Base-by-base conservation (phyloP, 768 basidiomycete genomes). In the Naganishia kalamii region DNA sequence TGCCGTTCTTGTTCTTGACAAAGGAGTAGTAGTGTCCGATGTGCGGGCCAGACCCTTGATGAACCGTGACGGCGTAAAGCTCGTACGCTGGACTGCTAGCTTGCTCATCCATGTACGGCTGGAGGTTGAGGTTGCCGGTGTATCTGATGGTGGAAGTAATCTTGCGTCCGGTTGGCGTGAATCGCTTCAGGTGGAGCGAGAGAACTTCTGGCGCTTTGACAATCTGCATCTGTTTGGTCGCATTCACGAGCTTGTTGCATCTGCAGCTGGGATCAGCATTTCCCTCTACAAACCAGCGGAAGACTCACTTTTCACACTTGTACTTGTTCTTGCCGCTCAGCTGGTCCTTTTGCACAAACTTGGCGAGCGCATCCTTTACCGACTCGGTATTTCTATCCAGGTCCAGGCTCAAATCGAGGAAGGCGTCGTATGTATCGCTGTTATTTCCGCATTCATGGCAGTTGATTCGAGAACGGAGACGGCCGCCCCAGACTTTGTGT, bases 401-500 rank as follows among this genome's bases (percentile, higher is more conserved):
- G 76, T 98, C 96, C 67, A 99, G 80, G 74, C 90, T 92, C 60
- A 99, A 83, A 79, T 99, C 96, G 60, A 98, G 82, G 73, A 93
- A 89, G 69, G 87, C 85, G 81, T 99, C 96, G 75, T 92, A 93
- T 2, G 96, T 99, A 79, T 99, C 96, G 77, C 90, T 92, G 73
- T 90, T 88, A 78, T 92, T 81, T 8, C 82, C 80, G 77, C 96
- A 99, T 66, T 84, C 83, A 32, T 80, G 79, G 79, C 96, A 98
- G 19, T 85, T 85, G 60, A 99, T 94, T 29, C 96, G 84, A 10
- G 93, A 97, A 25, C 93, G 88, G 47, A 97, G 80, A 61, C 84
- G 85, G 21, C 96, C 96, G 54, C 93, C 96, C 76, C 98, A 99
- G 27, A 97, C 84, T 71, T 87, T 87, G 79, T 96, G 88, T 21